Evolutionary conservation across 2,329 filamentous ascomycete species (phyloP).

Genomic region (Penicillium hordei): DNA sequence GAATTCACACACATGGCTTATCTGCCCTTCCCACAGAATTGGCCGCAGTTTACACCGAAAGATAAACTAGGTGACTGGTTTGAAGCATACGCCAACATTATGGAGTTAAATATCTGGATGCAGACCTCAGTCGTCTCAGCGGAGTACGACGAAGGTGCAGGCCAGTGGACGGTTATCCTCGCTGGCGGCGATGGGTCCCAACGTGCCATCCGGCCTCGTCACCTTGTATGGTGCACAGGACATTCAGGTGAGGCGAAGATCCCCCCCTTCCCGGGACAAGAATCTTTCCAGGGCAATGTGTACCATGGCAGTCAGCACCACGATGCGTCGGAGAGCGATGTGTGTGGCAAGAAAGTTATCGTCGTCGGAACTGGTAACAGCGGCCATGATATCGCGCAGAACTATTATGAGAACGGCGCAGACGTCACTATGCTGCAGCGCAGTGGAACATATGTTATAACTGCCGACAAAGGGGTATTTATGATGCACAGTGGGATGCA

Average conservation of each 20-base stretch:
- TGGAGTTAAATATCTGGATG: slow-evolving; percentile 52
- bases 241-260: slow-evolving; percentile 45
- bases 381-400: slow-evolving; percentile 53
- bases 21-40: slow-evolving; percentile 44
- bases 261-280: slow-evolving; percentile 43
- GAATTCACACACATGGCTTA: slow-evolving; percentile 42
- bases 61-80: slow-evolving; percentile 53
- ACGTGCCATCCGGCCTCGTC: slow-evolving; percentile 40
- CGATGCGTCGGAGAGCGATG: slow-evolving; percentile 39
- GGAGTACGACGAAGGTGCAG: slow-evolving; percentile 39
- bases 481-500: slow-evolving; percentile 49
- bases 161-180: slow-evolving; percentile 43
- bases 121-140: slow-evolving; percentile 42
- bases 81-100: slow-evolving; percentile 49
- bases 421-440: slow-evolving; percentile 57
- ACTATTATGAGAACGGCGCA: slow-evolving; percentile 52
- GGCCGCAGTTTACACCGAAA: slow-evolving; percentile 47
- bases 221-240: slow-evolving; percentile 52
- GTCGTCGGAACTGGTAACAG: slow-evolving; percentile 53
- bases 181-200: slow-evolving; percentile 26
- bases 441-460: slow-evolving; percentile 52
- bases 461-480: slow-evolving; percentile 45
- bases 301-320: slow-evolving; percentile 49
- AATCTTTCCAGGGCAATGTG: slow-evolving; percentile 44
- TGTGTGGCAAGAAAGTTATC: slow-evolving; percentile 47